These are phyloP conservation scores for Hanseniaspora pseudoguilliermondii DNA, from an alignment of 805 yeast species.

Conservation along the genomic window DNA sequence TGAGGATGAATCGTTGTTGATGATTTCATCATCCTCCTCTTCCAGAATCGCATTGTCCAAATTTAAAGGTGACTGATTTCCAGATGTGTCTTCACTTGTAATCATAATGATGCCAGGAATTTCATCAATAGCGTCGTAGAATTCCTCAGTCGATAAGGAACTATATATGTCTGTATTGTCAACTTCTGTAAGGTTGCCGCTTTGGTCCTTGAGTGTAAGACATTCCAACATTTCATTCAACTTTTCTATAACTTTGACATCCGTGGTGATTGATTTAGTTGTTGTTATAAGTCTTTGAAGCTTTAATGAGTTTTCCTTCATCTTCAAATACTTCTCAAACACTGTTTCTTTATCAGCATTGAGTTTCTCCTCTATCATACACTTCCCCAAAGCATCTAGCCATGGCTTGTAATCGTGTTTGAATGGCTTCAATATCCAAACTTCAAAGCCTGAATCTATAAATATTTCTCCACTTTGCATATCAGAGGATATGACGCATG, in stretches of 20 bases:
- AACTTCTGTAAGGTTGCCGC: not conserved
- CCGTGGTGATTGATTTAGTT: not conserved
- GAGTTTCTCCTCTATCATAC: slow-evolving; percentile 2
- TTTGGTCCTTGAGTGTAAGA: not conserved
- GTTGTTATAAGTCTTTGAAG: not conserved
- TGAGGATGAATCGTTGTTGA: not conserved
- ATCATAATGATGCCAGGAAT: slow-evolving; percentile 46
- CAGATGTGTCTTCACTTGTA: slow-evolving; percentile 26
- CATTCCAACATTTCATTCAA: not conserved
- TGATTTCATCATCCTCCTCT: slow-evolving; percentile 20
- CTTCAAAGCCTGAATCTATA: slow-evolving; percentile 89
- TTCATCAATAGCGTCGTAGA: slow-evolving; percentile 57
- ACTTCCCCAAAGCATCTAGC: slow-evolving; percentile 51
- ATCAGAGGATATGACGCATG: slow-evolving; percentile 73
- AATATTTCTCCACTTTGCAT: slow-evolving; percentile 53
- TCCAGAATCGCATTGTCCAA: not conserved
- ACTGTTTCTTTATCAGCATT: not conserved
- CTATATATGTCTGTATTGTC: slow-evolving; percentile 1
- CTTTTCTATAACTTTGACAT: not conserved
- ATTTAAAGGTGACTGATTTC: not conserved
- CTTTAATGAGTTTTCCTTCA: not conserved
- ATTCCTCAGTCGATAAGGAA: slow-evolving; percentile 33
- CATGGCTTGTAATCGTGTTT: slow-evolving; percentile 63
- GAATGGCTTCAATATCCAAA: slow-evolving; percentile 73
- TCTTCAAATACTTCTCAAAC: slow-evolving; percentile 1